Evolutionary conservation across 2,329 filamentous ascomycete genomes (phyloP).

Genomic region (Dendryphion nanum): DNA sequence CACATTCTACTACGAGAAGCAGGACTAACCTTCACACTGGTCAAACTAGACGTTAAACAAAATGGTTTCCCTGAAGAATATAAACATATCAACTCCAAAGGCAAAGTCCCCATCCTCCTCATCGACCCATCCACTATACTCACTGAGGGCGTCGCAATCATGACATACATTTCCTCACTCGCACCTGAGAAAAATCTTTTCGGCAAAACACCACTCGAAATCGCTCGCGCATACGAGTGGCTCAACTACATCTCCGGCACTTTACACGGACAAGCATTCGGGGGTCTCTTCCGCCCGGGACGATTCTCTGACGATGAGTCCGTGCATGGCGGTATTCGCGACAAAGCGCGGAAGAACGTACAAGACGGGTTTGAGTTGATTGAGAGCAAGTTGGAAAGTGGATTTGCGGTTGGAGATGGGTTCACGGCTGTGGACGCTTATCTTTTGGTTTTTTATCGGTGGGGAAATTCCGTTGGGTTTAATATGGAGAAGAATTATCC

Average conservation of each 20-base stretch:
- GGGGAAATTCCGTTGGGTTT: constrained; percentile 12
- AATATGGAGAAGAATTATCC: constrained; percentile 15
- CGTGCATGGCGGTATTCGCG: constrained; percentile 8
- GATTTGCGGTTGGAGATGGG: constrained; percentile 13
- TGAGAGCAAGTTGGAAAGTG: constrained; percentile 13
- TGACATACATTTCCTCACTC: constrained; percentile 14
- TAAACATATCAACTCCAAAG: constrained; percentile 19
- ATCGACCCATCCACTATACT: constrained; percentile 18
- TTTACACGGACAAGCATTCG: constrained; percentile 17
- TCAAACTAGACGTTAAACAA: constrained; percentile 4
- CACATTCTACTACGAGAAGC: constrained; percentile 20
- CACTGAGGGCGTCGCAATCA: constrained; percentile 20
- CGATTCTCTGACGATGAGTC: constrained; percentile 11
- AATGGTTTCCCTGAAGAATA: constrained; percentile 11
- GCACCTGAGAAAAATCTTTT: constrained; percentile 14
- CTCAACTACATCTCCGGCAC: constrained; percentile 16
- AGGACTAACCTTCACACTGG: constrained; percentile 9
- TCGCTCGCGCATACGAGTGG: constrained; percentile 19
- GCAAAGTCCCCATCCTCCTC: constrained; percentile 17
- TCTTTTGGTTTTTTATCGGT: constrained; percentile 20
- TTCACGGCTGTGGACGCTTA: constrained; percentile 20
- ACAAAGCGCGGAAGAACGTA: constrained; percentile 5
- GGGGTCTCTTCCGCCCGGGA: constrained; percentile 13
- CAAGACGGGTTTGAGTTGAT: constrained; percentile 10
- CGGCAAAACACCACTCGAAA: constrained; percentile 12